Base-by-base conservation (phyloP, 1,139 yeast genomes). In the Arxiozyma telluris region DNA sequence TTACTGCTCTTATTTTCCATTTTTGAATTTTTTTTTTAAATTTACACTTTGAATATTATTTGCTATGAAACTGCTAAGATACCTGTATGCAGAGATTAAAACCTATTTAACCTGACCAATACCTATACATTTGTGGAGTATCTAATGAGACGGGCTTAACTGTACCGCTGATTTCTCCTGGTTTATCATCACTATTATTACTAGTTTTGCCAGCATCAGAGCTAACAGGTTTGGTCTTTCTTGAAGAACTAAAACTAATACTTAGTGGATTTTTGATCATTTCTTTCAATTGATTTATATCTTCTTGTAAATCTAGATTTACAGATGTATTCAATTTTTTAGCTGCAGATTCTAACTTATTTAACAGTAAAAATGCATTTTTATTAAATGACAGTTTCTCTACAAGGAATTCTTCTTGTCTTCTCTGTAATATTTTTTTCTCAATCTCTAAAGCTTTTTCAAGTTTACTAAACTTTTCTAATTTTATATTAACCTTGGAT, bases 391-490 rank as follows among this genome's bases (percentile, higher is more conserved):
- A 80, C 54, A 93, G 71, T 54, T 96, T 76, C 65, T 91, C 96
- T 56, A 87, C 70, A 61, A 89, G 84, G 30, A 88, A 73, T 59
- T 87, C 93, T 67, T 89, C 94, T 58, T 93, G 93, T 64, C 85
- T 90, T 57, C 79, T 79, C 51, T 84, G 84, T 56, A 93, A 68
- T 54, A 81, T 79, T 57, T 85, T 84, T 58, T 89, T 83, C 68
- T 91, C 96, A 39, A 82, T 75, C 64, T 88, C 96, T 57, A 87
- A 78, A 45, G 86, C 83, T 59, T 79, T 82, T 71, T 93, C 98
- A 57, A 91, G 76, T 59, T 82, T 81, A 53, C 77, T 79, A 55
- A 91, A 76, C 61, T 88, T 84, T 22, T 76, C 73, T 60, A 93
- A 71, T 69, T 94, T 93, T 61, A 87, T 70, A 58, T 90, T 94